Evolutionary conservation across 2,329 filamentous ascomycete genomes (phyloP), one percentile per base, ranked within the genome.

Genomic region (Pseudocercospora vitis): DNA sequence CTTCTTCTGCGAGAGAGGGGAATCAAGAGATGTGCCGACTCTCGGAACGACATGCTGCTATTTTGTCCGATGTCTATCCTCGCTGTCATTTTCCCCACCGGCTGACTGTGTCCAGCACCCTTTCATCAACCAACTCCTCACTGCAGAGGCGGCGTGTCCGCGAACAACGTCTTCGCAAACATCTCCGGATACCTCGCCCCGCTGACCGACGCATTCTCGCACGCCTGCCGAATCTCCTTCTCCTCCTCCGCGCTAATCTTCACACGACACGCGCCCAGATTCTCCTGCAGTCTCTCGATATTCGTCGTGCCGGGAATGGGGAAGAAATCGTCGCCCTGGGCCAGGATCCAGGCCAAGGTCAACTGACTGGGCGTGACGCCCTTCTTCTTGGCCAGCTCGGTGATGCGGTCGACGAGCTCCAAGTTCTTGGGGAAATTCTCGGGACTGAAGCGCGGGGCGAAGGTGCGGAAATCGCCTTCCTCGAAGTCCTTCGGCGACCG

Each of bases 271-370:
- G 70, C 60, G 11, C 63, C 71, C 26, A 73, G 32, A 52, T 78
- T 79, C 67, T 78, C 74, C 31, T 77, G 71, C 35, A 80, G 53
- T 33, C 76, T 71, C 18, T 71, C 67, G 12, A 76, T 59, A 18
- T 73, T 74, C 54, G 78, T 81, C 0, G 79, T 81, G 6, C 80
- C 80, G 0, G 79, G 79, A 53, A 68, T 67, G 0, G 85, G 81
- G 62, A 83, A 78, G 46, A 87, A 73, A 59, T 84, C 80, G 2
- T 79, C 74, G 11, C 68, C 68, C 61, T 86, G 82, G 3, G 77
- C 77, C 58, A 84, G 62, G 52, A 87, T 61, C 83, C 84, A 88
- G 0, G 84, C 84, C 23, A 87, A 71, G 1, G 81, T 78, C 26
- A 88, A 65, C 64, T 88, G 79, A 1, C 74, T 75, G 0, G 81